These are phyloP conservation scores for Fusarium chaquense DNA, from an alignment of 2,329 filamentous ascomycete species.

Conservation along the genomic window DNA sequence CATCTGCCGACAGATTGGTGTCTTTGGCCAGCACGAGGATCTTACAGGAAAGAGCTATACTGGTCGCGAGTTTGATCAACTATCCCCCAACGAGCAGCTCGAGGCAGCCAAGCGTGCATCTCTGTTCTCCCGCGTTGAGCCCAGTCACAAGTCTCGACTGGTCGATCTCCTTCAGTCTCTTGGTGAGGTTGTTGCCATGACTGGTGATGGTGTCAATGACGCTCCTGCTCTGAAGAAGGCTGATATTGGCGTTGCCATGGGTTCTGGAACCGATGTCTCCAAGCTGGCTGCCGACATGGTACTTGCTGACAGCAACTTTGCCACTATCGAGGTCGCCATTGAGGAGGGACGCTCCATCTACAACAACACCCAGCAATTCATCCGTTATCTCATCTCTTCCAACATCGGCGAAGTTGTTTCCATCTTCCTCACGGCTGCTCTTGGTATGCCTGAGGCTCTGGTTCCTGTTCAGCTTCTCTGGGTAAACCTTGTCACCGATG, in stretches of 20 bases:
- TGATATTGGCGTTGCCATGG: slow-evolving; percentile 99
- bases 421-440: slow-evolving; percentile 95
- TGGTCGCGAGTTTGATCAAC: slow-evolving; percentile 90
- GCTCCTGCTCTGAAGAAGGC: slow-evolving; percentile 98
- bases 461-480: slow-evolving; percentile 97
- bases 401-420: slow-evolving; percentile 99
- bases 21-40: slow-evolving; percentile 86
- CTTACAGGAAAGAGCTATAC: slow-evolving; percentile 94
- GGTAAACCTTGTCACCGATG: slow-evolving; percentile 98
- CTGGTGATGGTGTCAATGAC: slow-evolving; percentile 98
- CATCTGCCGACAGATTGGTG: slow-evolving; percentile 96
- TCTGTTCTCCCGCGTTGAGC: slow-evolving; percentile 96
- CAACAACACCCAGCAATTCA: slow-evolving; percentile 99
- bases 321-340: slow-evolving; percentile 94
- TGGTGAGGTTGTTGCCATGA: slow-evolving; percentile 98
- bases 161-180: slow-evolving; percentile 94
- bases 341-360: slow-evolving; percentile 98
- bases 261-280: slow-evolving; percentile 95
- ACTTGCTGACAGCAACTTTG: slow-evolving; percentile 97
- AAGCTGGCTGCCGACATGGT: slow-evolving; percentile 99
- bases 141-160: slow-evolving; percentile 95
- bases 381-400: slow-evolving; percentile 97
- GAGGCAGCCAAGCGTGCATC: slow-evolving; percentile 87
- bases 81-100: slow-evolving; percentile 82
- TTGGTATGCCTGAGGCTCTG: slow-evolving; percentile 97